phyloP scores from a whole-genome alignment of 148 eudicot species.

The Amaranthus cruentus region DNA sequence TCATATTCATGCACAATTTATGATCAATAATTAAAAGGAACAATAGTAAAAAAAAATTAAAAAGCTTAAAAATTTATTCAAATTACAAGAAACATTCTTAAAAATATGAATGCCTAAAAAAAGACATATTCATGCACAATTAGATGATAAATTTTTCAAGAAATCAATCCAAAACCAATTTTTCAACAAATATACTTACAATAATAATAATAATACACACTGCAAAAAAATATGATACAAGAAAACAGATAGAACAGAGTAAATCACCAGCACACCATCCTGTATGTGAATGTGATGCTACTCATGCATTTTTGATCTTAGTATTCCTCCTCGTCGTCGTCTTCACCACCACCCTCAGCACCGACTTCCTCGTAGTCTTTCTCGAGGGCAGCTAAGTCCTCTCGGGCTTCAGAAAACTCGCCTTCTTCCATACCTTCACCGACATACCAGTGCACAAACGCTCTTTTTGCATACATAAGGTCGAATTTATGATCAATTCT shows the following conservation, averaged over 20 bases:
- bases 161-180: too few relatives aligned
- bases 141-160: too few relatives aligned
- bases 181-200: too few relatives aligned
- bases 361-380: slow-evolving; percentile 41
- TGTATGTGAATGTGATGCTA: slow-evolving; percentile 2
- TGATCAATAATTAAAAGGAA: too few relatives aligned
- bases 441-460: slow-evolving; percentile 39
- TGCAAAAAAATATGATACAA: slow-evolving; percentile 9
- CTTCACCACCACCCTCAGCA: slow-evolving; percentile 30
- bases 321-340: slow-evolving; percentile 29
- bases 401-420: slow-evolving; percentile 37
- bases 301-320: background rate
- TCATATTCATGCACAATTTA: too few relatives aligned
- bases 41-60: too few relatives aligned
- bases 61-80: too few relatives aligned
- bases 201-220: background rate
- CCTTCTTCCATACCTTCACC: slow-evolving; percentile 45
- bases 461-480: slow-evolving; percentile 38
- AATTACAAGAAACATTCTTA: too few relatives aligned
- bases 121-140: too few relatives aligned
- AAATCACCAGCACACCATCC: background rate
- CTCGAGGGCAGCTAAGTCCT: slow-evolving; percentile 39
- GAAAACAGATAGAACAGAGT: slow-evolving; percentile 7
- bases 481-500: slow-evolving; percentile 37
- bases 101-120: too few relatives aligned